These are phyloP conservation scores for Scheffersomyces segobiensis DNA, from an alignment of 1,139 yeast species.

Conservation along the genomic window DNA sequence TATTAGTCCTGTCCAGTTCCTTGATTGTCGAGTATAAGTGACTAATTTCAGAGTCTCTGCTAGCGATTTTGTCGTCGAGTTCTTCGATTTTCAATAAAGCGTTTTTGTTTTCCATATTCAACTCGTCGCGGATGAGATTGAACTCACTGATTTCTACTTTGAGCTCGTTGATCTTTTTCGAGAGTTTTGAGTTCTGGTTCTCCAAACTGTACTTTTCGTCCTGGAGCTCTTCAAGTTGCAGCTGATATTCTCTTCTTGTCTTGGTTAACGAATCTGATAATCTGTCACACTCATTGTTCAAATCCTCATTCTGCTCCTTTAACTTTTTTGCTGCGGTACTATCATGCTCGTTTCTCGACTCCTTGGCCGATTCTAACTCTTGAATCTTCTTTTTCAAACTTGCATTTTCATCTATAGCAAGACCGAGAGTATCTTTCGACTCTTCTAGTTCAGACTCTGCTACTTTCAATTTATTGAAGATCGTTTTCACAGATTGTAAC, in stretches of 20 bases:
- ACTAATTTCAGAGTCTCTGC: constrained; percentile 19
- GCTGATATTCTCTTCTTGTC: constrained; percentile 47
- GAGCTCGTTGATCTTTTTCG: constrained; percentile 40
- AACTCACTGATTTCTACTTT: constrained; percentile 47
- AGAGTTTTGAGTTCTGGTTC: constrained; percentile 33
- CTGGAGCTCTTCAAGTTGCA: constrained; percentile 39
- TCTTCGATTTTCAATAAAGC: constrained; percentile 48
- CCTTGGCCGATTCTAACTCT: constrained; percentile 8
- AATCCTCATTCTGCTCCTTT: constrained; percentile 52
- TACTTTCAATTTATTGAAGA: constrained; percentile 73
- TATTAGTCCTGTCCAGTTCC: neutral
- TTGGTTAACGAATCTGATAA: constrained; percentile 51
- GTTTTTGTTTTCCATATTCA: constrained; percentile 43
- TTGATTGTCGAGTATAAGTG: neutral
- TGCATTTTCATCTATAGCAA: constrained; percentile 28
- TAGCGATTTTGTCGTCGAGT: constrained; percentile 33
- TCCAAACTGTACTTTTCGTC: constrained; percentile 51
- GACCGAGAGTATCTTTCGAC: constrained; percentile 42
- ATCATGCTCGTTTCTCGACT: constrained; percentile 10
- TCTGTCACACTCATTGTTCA: constrained; percentile 69
- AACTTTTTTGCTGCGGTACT: constrained; percentile 22
- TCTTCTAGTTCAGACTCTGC: constrained; percentile 68
- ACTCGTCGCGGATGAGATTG: constrained; percentile 48
- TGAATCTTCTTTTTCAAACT: neutral
- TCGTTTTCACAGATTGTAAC: constrained; percentile 76